Evolutionary conservation across 768 basidiomycete genomes (phyloP), one percentile per base, ranked within the genome.

Genomic region (Gymnopilus junonius): DNA sequence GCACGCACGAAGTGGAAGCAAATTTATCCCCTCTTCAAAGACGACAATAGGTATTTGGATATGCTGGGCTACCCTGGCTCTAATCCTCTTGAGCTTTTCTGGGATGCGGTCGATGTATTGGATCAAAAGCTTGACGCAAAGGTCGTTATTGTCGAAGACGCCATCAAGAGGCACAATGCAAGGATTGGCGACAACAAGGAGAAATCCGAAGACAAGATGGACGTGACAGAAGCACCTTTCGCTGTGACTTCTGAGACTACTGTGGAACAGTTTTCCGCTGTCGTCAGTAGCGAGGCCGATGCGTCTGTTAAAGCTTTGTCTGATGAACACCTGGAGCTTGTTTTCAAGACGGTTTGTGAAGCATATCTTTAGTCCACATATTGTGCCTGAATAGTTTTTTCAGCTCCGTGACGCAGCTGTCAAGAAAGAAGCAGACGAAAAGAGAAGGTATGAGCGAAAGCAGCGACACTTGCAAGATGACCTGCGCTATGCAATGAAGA

Each of bases 61-160:
- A 87, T 99, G 76, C 87, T 99, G 17, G 97, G 97, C 15, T 93
- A 91, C 69, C 93, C 93, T 8, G 97, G 97, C 14, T 97, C 95
- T 1, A 95, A 93, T 67, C 96, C 97, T 1, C 83, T 99, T 31
- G 97, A 99, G 70, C 84, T 99, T 4, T 99, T 97, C 77, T 97
- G 95, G 94, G 97, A 99, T 75, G 73, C 84, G 10, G 90, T 97
- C 46, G 97, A 99, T 75, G 82, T 80, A 42, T 83, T 97, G 2
- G 95, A 95, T 70, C 93, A 95, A 71, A 85, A 88, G 66, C 84
- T 97, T 17, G 94, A 95, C 64, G 83, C 83, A 20, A 93, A 93
- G 71, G 88, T 93, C 17, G 82, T 82, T n/a, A 70, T 85, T 31
- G 86, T 91, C 3, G 88, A 90, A 62, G 83, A 80, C 31, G 88